Evolutionary conservation across 2,329 filamentous ascomycete genomes (phyloP).

Genomic region (Neonectria ditissima): DNA sequence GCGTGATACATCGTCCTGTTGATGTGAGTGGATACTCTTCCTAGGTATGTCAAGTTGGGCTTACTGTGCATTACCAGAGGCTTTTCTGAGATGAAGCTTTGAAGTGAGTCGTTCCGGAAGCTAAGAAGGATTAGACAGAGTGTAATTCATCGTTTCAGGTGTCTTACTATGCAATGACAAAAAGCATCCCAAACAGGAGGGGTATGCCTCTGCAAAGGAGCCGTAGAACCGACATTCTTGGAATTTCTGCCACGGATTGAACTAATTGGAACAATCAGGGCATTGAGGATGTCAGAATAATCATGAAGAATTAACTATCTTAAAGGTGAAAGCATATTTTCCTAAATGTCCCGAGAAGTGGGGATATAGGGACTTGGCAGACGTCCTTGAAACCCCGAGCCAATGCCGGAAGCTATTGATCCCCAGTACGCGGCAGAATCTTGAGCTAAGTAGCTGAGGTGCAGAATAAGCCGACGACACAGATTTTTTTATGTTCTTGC

Average conservation of each 20-base stretch:
- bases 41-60: not conserved
- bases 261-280: not conserved
- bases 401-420: not conserved
- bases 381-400: not conserved
- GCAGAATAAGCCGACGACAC: not conserved
- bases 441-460: not conserved
- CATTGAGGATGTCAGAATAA: not conserved
- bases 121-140: constrained; percentile 1
- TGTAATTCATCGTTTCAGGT: not conserved
- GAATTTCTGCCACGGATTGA: not conserved
- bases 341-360: not conserved
- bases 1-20: constrained; percentile 7
- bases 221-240: not conserved
- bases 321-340: not conserved
- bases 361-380: not conserved
- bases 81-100: not conserved
- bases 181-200: not conserved
- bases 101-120: not conserved
- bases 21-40: not conserved
- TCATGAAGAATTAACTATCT: not conserved
- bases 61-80: not conserved
- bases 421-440: not conserved
- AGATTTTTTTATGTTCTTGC: not conserved
- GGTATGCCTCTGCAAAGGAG: not conserved
- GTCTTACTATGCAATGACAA: not conserved